Evolutionary conservation across 116 monocot genomes (phyloP), one percentile per base, ranked within the genome.

Genomic region (Papilionanthe hybrid): DNA sequence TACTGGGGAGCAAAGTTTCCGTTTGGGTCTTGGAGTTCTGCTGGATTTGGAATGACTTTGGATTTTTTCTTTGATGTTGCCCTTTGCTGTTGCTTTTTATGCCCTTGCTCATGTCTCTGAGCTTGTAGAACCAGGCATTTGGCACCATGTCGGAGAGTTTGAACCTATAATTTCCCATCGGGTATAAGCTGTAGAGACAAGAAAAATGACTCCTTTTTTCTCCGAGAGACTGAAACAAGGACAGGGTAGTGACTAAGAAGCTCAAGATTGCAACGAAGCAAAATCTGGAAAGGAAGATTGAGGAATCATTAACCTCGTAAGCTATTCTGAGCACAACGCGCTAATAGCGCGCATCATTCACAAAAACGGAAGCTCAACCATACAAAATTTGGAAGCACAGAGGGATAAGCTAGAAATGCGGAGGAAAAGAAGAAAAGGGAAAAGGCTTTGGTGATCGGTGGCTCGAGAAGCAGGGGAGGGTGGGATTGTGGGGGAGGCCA

Each of bases 81-180:
- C 5, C 72, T 49, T 47, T 75, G 28, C 22, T 69, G 0, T 81
- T 81, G 69, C 42, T 78, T 73, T 53, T 76, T 19, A 41, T 77
- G 4, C 49, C 41, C 42, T 48, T 90, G 77, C 85, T 82, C 90
- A 90, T 90, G 85, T 90, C 87, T 53, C 80, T 95, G 56, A 99
- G 91, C 85, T 91, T 95, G 87, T 89, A 85, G 88, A 95, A 90
- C 95, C 95, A 95, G 45, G 93, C 84, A 79, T 91, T 94, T 6
- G 98, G 98, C 55, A 94, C 90, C 84, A 97, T 86, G 72, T 93
- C 85, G 27, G 91, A 88, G 1, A 99, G 60, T 50, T 78, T 93
- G 48, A 93, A 99, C 77, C 77, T 90, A 30, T 90, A 79, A 71
- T 92, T 99, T 13, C 91, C 91, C 95, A 99, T 99, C 69, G 19